Percentiles rank a stretch among this genome's conserved stretches.
Evolutionary conservation across 2,329 filamentous ascomycete genomes (phyloP).

Genomic region (Trichoderma koningiopsis): DNA sequence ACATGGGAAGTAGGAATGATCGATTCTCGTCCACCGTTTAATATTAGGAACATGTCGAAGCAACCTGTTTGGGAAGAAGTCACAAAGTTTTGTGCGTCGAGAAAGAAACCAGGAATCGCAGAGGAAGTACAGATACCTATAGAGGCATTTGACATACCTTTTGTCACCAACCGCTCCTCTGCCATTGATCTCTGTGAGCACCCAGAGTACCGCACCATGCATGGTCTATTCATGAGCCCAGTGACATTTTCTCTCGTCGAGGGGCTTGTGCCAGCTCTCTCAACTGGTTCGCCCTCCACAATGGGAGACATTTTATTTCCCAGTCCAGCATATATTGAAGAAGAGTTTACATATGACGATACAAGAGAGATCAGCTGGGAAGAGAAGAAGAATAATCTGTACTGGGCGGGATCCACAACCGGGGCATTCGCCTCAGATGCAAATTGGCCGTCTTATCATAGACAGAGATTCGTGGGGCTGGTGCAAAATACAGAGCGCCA

Average conservation of each 20-base stretch:
- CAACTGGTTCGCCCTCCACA: slow-evolving; percentile 47
- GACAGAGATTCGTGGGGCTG: slow-evolving; percentile 49
- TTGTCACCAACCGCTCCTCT: slow-evolving; percentile 37
- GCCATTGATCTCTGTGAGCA: slow-evolving; percentile 48
- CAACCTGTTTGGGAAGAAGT: slow-evolving; percentile 38
- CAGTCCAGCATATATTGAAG: slow-evolving; percentile 51
- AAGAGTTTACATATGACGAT: slow-evolving; percentile 46
- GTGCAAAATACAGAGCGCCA: slow-evolving; percentile 37
- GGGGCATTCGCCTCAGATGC: slow-evolving; percentile 45
- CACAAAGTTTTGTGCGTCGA: slow-evolving; percentile 35
- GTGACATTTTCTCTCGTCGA: slow-evolving; percentile 45
- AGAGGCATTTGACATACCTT: slow-evolving; percentile 39
- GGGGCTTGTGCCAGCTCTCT: slow-evolving; percentile 49
- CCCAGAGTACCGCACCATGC: slow-evolving; percentile 44
- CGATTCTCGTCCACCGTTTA: slow-evolving; percentile 24
- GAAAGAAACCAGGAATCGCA: neutral
- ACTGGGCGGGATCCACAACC: slow-evolving; percentile 60
- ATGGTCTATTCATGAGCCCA: slow-evolving; percentile 51
- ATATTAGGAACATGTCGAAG: slow-evolving; percentile 34
- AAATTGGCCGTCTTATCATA: slow-evolving; percentile 48
- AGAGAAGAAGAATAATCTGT: slow-evolving; percentile 52
- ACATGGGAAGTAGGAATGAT: neutral
- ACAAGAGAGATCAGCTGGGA: slow-evolving; percentile 50
- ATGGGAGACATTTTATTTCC: slow-evolving; percentile 57
- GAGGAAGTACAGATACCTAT: neutral